Conservation (phyloP, 2,329 filamentous ascomycete genomes). For the Aureobasidium sp. region DNA sequence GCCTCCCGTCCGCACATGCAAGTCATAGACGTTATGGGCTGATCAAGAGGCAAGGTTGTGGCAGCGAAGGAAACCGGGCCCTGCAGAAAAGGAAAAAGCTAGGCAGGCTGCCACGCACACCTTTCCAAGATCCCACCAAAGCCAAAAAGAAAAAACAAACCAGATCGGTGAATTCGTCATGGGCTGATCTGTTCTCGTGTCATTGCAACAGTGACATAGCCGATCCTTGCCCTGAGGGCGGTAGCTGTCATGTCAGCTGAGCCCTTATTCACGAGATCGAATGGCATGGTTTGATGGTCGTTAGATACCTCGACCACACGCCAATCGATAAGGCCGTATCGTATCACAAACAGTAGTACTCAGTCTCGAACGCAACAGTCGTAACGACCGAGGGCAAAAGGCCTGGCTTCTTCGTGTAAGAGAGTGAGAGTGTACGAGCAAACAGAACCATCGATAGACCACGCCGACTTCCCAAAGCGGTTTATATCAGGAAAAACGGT, state of each 20-base stretch:
- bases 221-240: not conserved
- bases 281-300: not conserved
- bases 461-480: not conserved
- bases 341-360: not conserved
- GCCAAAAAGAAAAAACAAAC: not conserved
- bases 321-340: not conserved
- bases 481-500: not conserved
- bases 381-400: not conserved
- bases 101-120: too few relatives aligned
- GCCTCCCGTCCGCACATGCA: not conserved
- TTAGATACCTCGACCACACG: not conserved
- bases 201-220: too few relatives aligned
- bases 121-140: not conserved
- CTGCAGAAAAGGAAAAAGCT: not conserved
- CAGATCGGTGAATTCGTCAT: not conserved
- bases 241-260: conserved; percentile 1
- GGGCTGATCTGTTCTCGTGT: not conserved
- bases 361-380: conserved; percentile 6
- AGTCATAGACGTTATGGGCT: not conserved
- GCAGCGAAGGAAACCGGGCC: not conserved
- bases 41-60: not conserved
- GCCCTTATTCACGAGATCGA: not conserved
- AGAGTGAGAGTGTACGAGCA: not conserved
- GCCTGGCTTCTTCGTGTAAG: not conserved
- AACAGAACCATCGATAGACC: not conserved